Evolutionary conservation across 1,284 basidiomycete species (phyloP), one percentile per base, ranked within the genome.

Genomic region (Puccinia horiana): DNA sequence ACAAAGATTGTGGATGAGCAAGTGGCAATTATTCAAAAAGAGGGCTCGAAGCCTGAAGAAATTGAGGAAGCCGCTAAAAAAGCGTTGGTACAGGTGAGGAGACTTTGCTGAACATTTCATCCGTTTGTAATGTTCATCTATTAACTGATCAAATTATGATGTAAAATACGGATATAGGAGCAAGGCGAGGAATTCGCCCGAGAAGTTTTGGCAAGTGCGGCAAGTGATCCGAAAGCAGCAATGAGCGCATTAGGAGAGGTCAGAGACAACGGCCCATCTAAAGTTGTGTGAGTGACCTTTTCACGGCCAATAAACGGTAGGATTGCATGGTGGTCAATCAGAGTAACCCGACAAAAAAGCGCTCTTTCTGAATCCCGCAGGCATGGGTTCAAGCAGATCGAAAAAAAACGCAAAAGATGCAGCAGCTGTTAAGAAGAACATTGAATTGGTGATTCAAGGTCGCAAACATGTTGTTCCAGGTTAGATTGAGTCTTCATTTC

Each of bases 201-300:
- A 58, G 29, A 37, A 23, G 73, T 75, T 6, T 35, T 75, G 23
- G 73, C 56, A 11, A 75, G 73, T 54, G 73, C 73, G 35, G 73
- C 49, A 29, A 40, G 26, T 9, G 73, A 75, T 32, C 9, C 52
- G 14, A 75, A 75, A 35, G 73, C 52, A 58, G 73, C 73, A 40
- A 56, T 75, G 35, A 32, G n/a, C 32, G 73, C 73, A 35, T 75
- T 75, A 40, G 52, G 1, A 56, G 52, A 75, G 37, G 73, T 75
- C 11, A 56, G 52, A 49, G 47, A 75, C 20, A 52, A 75, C 56
- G 73, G 44, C 35, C 73, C 73, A 40, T 42, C 37, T n/a, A 56
- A 75, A 75, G 73, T 75, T 1, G 35, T 75, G 73, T 75, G 42
- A 54, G 73, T 56, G 32, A 54, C 0, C 2, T 14, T 20, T 75